Evolutionary conservation across 805 yeast genomes (phyloP), one percentile per base, ranked within the genome.

Genomic region (Schwanniomyces occidentalis): DNA sequence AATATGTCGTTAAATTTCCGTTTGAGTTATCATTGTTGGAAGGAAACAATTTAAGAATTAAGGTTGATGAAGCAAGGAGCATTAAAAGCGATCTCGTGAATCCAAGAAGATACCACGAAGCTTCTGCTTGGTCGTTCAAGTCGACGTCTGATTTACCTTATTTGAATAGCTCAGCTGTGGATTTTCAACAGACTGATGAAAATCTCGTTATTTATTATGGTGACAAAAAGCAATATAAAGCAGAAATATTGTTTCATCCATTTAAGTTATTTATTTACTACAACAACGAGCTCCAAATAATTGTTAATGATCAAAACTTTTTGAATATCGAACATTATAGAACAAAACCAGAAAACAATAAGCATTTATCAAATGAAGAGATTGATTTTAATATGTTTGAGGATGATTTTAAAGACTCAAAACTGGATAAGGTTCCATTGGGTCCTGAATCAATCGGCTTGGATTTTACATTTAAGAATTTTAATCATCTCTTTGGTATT

Each of bases 371-470:
- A 2, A 75, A 78, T 0, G 78, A 75, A 40, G 96, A 90, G 60
- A 65, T 78, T 1, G 71, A 73, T 27, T 80, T 65, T 45, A 78
- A 85, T 42, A 71, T 81, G 63, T 91, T 86, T 65, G 58, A 58
- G 8, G 98, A 91, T 56, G 52, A 69, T 17, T 90, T 88, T 56
- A 63, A 65, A 36, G 95, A 88, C 51, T 75, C 85, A 2, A 69
- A 56, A 22, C 58, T 49, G 3, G 99, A 93, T 55, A 61, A 69
- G 3, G 45, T 85, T 8, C 87, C 89, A 6, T 61, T 85, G 24
- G 95, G 95, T 0, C 98, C 99, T 0, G 98, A 93, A 58, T 78
- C 96, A 0, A 71, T 93, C 16, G 96, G 83, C 0, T 45, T 85
- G 18, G 99, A 93, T 56, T 73, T 88, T 40, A 61, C 77, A 0